Evolutionary conservation across 2,329 filamentous ascomycete genomes (phyloP).

Genomic region (Emmonsiellopsis sp.): DNA sequence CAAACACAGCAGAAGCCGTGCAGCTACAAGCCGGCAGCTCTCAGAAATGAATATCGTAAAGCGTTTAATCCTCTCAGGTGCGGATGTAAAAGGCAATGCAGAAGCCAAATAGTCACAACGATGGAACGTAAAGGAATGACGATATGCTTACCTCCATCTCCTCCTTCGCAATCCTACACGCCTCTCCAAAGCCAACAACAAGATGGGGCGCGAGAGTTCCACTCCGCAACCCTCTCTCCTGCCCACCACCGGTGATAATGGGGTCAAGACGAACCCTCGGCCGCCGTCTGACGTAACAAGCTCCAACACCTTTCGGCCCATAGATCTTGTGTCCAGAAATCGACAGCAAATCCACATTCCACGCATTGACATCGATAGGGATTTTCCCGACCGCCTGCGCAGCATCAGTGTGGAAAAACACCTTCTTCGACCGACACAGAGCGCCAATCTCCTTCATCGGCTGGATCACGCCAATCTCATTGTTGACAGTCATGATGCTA

Average conservation of each 20-base stretch:
- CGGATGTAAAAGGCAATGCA: conserved; percentile 8
- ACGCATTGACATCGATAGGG: conserved; percentile 87
- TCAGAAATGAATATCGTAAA: conserved; percentile 82
- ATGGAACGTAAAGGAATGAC: conserved; percentile 13
- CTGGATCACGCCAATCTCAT: conserved; percentile 99
- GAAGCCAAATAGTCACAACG: not conserved
- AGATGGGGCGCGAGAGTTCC: conserved; percentile 85
- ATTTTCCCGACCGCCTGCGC: conserved; percentile 99
- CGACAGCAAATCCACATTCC: conserved; percentile 98
- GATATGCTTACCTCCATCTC: conserved; percentile 69
- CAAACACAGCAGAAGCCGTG: conserved; percentile 23
- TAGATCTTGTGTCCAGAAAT: conserved; percentile 99
- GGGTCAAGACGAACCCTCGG: conserved; percentile 91
- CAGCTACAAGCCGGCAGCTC: conserved; percentile 49
- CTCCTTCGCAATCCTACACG: conserved; percentile 80
- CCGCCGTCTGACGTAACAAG: conserved; percentile 87
- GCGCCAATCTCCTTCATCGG: conserved; percentile 88
- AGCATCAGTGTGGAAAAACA: conserved; percentile 96
- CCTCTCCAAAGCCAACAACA: conserved; percentile 89
- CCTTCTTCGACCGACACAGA: conserved; percentile 80
- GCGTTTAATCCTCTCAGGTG: conserved; percentile 63
- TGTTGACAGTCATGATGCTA: conserved; percentile 98
- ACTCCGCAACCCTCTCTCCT: conserved; percentile 89
- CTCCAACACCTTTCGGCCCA: conserved; percentile 91
- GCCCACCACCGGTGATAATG: conserved; percentile 90